Conservation (phyloP, 2,329 filamentous ascomycete genomes). For the Penicillium decumbens region DNA sequence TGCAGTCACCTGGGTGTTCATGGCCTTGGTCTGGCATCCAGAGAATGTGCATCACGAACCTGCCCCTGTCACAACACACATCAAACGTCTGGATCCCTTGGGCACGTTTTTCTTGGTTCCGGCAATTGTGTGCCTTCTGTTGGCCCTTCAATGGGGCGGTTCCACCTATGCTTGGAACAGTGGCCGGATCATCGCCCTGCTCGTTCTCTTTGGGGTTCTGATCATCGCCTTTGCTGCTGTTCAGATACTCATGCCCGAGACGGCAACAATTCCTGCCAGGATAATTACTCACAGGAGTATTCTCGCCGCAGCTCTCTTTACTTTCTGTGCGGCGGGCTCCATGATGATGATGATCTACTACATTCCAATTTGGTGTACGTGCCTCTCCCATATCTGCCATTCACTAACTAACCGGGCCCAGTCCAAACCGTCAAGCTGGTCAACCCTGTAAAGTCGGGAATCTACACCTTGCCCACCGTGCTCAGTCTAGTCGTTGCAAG, state of each 20-base stretch:
- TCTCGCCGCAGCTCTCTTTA: conserved; percentile 29
- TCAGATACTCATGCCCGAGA: conserved; percentile 47
- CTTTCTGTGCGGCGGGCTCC: conserved; percentile 36
- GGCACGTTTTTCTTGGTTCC: conserved; percentile 33
- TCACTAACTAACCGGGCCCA: not conserved
- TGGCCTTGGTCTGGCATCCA: conserved; percentile 47
- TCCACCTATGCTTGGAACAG: conserved; percentile 20
- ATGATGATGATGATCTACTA: conserved; percentile 42
- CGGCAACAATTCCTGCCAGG: conserved; percentile 48
- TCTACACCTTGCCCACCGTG: not conserved
- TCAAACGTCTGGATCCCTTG: conserved; percentile 32
- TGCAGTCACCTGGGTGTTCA: conserved; percentile 23
- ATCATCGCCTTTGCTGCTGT: conserved; percentile 42
- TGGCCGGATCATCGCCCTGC: conserved; percentile 22
- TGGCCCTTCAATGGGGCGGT: conserved; percentile 26
- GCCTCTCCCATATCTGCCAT: not conserved
- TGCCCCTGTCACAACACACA: conserved; percentile 23
- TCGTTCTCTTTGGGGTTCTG: conserved; percentile 25
- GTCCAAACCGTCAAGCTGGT: not conserved
- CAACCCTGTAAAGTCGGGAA: not conserved
- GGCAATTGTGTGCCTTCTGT: conserved; percentile 20
- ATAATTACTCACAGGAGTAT: conserved; percentile 48
- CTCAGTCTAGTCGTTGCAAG: not conserved
- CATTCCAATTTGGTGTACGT: conserved; percentile 38
- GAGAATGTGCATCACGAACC: conserved; percentile 40